These are phyloP conservation scores for Leishmania gerbilli DNA, from an alignment of 208 protist species.

Conservation along the genomic window DNA sequence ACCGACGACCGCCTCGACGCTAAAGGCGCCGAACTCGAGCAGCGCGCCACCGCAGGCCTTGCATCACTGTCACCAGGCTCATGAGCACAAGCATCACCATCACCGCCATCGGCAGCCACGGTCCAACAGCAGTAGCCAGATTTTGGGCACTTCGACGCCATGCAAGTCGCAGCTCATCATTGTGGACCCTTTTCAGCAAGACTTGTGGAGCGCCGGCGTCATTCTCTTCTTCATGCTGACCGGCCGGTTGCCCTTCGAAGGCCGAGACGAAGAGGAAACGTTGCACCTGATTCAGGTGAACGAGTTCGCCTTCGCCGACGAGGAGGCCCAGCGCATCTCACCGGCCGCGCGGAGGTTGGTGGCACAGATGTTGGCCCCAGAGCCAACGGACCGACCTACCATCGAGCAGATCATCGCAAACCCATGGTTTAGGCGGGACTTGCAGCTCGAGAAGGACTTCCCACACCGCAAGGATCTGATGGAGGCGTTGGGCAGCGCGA, in stretches of 20 bases:
- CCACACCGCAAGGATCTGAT: constrained; percentile 61
- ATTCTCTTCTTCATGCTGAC: constrained; percentile 96
- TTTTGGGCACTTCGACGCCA: constrained; percentile 1
- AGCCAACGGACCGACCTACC: constrained; percentile 84
- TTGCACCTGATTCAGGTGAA: constrained; percentile 82
- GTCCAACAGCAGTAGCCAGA: neutral
- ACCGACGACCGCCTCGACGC: neutral
- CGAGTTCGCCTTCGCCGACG: constrained; percentile 63
- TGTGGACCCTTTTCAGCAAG: constrained; percentile 84
- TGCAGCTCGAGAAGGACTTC: constrained; percentile 63
- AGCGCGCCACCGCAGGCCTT: neutral
- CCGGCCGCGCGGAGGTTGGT: constrained; percentile 59
- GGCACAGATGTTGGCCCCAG: constrained; percentile 71
- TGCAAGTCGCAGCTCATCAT: constrained; percentile 32
- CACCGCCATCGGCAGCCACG: neutral
- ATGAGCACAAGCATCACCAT: constrained; percentile 1
- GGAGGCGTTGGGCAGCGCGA: constrained; percentile 10
- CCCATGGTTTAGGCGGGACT: constrained; percentile 80
- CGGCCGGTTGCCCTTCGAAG: constrained; percentile 96
- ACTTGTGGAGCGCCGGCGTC: constrained; percentile 91
- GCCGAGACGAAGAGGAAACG: constrained; percentile 93
- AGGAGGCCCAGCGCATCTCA: constrained; percentile 76
- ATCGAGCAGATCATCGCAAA: constrained; percentile 85
- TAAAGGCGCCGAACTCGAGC: neutral
- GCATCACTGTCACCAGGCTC: neutral